Evolutionary conservation across 2,329 filamentous ascomycete genomes (phyloP).

Genomic region (Aspergillus ustus): DNA sequence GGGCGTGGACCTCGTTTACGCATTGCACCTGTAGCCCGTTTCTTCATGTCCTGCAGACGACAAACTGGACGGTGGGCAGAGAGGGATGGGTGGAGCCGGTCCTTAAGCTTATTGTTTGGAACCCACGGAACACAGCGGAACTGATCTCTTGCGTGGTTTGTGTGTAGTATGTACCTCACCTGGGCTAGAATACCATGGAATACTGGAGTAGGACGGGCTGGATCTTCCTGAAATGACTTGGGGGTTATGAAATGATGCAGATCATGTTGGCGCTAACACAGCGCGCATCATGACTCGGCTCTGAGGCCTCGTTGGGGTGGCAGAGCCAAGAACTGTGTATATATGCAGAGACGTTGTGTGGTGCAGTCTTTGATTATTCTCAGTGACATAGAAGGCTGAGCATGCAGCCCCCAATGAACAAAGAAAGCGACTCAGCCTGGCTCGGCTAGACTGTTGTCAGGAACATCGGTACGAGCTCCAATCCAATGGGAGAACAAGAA

Average conservation of each 20-base stretch:
- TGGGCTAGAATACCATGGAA: background rate
- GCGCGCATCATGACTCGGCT: background rate
- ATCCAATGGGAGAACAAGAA: conserved; percentile 4
- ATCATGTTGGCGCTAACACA: background rate
- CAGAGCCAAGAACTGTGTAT: background rate
- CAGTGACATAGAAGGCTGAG: background rate
- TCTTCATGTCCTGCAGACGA: conserved; percentile 1
- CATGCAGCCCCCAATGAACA: background rate
- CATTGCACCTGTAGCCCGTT: background rate
- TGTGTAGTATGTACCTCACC: background rate
- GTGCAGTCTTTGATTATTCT: background rate
- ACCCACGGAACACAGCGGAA: background rate
- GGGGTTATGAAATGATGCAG: background rate
- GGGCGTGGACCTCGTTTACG: background rate
- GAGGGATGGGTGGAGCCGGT: background rate
- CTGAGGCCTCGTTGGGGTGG: background rate
- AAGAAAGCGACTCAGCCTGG: background rate
- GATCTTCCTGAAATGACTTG: background rate
- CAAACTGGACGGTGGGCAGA: background rate
- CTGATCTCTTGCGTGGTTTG: conserved; percentile 1
- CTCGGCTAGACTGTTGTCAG: background rate
- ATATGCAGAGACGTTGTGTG: conserved; percentile 9
- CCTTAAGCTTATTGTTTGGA: conserved; percentile 15
- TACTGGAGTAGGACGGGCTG: background rate
- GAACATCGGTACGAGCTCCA: background rate